These are phyloP conservation scores for Ophiosphaerella narmari DNA, from an alignment of 2,329 filamentous ascomycete species.

Conservation along the genomic window DNA sequence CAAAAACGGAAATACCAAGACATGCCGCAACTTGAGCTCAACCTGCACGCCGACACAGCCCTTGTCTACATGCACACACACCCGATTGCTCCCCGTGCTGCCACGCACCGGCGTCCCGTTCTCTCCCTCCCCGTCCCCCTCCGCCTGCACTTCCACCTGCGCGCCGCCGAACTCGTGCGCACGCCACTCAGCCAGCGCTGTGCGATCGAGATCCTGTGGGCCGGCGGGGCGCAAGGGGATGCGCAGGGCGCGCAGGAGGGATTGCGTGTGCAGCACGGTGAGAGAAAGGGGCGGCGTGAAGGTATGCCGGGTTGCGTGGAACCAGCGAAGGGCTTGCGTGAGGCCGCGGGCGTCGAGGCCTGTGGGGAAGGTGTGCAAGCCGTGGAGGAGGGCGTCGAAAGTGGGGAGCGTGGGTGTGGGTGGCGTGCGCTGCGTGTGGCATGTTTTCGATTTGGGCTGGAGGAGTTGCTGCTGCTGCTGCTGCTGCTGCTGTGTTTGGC, in stretches of 20 bases:
- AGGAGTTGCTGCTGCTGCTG: no score
- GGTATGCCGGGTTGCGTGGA: conserved; percentile 9
- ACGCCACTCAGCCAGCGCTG: conserved; percentile 24
- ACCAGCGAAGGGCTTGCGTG: conserved; percentile 29
- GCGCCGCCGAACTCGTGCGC: no score
- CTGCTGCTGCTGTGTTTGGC: neutral
- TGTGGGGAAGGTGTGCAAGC: conserved; percentile 20
- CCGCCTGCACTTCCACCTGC: neutral
- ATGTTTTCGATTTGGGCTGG: neutral
- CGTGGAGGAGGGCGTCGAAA: conserved; percentile 26
- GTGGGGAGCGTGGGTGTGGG: conserved; percentile 15
- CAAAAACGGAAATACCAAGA: conserved; percentile 26
- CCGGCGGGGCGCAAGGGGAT: conserved; percentile 17
- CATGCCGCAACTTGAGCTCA: conserved; percentile 6
- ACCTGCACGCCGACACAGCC: no score
- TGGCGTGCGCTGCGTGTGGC: conserved; percentile 5
- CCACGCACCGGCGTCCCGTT: no score
- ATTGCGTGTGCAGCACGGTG: conserved; percentile 32
- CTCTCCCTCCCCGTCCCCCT: no score
- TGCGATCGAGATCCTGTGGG: conserved; percentile 23
- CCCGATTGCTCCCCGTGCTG: no score
- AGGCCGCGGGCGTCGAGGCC: conserved; percentile 26
- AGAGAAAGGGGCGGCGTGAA: conserved; percentile 30
- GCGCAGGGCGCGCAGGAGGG: conserved; percentile 23
- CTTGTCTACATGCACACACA: no score